phyloP scores from a whole-genome alignment of 1,284 basidiomycete species.

The Leccinum laetum region DNA sequence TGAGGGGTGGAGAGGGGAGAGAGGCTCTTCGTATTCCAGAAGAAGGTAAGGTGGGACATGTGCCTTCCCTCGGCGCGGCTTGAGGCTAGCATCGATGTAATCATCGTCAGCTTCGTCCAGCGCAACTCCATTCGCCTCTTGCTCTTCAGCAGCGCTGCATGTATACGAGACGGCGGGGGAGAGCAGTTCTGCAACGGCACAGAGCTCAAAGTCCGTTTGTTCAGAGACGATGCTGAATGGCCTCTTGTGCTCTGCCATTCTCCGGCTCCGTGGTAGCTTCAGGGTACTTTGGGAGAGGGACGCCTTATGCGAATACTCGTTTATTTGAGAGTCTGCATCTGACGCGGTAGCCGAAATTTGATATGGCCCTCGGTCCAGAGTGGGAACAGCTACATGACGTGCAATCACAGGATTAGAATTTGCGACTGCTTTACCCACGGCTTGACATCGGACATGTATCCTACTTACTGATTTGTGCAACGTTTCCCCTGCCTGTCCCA shows the following conservation, averaged over 20 bases:
- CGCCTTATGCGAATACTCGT: conserved; percentile 21
- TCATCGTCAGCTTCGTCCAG: conserved; percentile 32
- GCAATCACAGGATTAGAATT: conserved; percentile 25
- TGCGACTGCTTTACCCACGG: conserved; percentile 24
- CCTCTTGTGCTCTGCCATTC: conserved; percentile 24
- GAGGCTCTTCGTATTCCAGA: conserved; percentile 31
- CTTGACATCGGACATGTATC: conserved; percentile 11
- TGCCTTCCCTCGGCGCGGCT: conserved; percentile 8
- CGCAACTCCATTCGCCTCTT: conserved; percentile 23
- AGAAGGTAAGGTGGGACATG: conserved; percentile 25
- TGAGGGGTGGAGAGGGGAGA: conserved; percentile 26
- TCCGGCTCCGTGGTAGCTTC: conserved; percentile 16
- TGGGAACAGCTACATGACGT: conserved; percentile 23
- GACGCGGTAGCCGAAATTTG: conserved; percentile 16
- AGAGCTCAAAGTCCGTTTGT: conserved; percentile 37
- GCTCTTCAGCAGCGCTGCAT: conserved; percentile 28
- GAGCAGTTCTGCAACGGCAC: conserved; percentile 39
- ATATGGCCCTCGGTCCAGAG: conserved; percentile 15
- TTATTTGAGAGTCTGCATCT: conserved; percentile 16
- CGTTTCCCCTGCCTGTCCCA: conserved; percentile 14
- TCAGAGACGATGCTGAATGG: conserved; percentile 35
- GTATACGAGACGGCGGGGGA: conserved; percentile 30
- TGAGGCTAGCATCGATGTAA: conserved; percentile 28
- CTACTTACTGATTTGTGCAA: conserved; percentile 30
- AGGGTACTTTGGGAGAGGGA: conserved; percentile 28